These are phyloP conservation scores for Chimonanthus salicifolius DNA, from an alignment of 164 flowering plant species.

Conservation along the genomic window DNA sequence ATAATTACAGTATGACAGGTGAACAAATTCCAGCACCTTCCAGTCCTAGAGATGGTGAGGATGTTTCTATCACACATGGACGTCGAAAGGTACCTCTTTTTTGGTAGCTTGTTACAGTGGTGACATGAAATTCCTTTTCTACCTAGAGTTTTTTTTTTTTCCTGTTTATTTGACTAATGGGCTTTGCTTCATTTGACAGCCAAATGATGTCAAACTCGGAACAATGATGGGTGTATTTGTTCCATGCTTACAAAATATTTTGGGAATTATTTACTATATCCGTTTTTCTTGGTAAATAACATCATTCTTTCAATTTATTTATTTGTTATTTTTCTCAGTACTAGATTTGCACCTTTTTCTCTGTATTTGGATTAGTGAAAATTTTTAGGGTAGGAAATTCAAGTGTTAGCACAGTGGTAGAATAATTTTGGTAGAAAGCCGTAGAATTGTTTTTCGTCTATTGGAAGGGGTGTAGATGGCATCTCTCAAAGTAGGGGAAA, in stretches of 20 bases:
- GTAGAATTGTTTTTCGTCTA: too few species aligned
- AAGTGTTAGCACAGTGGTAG: too few species aligned
- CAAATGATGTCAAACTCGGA: slow-evolving; percentile 55
- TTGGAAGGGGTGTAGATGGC: too few species aligned
- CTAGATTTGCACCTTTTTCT: neutral
- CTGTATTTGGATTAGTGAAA: too few species aligned
- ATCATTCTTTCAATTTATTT: neutral
- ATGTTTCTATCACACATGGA: slow-evolving; percentile 58
- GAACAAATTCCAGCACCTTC: slow-evolving; percentile 75
- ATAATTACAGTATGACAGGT: slow-evolving; percentile 74
- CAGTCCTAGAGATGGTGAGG: slow-evolving; percentile 90
- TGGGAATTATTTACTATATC: slow-evolving; percentile 97
- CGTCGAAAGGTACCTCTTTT: slow-evolving; percentile 56
- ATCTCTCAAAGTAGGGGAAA: too few species aligned
- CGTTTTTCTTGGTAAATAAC: slow-evolving; percentile 89
- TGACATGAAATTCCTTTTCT: neutral
- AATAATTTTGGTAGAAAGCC: too few species aligned
- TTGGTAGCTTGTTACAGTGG: neutral
- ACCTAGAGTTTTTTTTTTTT: neutral
- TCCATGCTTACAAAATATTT: slow-evolving; percentile 93
- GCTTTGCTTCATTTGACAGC: slow-evolving; percentile 40
- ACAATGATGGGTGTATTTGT: slow-evolving; percentile 98
- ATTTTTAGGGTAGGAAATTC: too few species aligned
- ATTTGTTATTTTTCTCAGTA: neutral
- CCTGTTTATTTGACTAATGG: slow-evolving; percentile 7